Conservation (phyloP, 78 protist species). For the Dictyostelium intermedium region DNA sequence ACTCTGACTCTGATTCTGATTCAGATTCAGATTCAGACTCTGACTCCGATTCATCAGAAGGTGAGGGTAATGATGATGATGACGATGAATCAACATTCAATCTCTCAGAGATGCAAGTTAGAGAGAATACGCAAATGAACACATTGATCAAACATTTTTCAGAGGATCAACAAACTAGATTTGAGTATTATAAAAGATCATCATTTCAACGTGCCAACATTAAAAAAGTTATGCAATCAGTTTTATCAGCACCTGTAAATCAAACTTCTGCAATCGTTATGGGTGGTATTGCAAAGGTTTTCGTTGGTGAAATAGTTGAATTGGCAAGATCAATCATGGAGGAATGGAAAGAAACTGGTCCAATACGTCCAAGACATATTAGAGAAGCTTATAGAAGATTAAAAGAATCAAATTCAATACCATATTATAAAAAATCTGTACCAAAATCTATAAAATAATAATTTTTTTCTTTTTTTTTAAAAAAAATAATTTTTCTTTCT, state of each 20-base stretch:
- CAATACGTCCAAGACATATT: constrained; percentile 69
- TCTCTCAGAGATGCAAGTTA: neutral
- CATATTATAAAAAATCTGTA: constrained; percentile 49
- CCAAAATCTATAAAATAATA: neutral
- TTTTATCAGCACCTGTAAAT: constrained; percentile 45
- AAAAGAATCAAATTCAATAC: constrained; percentile 26
- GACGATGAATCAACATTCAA: constrained; percentile 27
- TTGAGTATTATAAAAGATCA: constrained; percentile 45
- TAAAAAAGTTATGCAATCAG: constrained; percentile 60
- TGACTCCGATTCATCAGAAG: constrained; percentile 20
- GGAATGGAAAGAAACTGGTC: constrained; percentile 65
- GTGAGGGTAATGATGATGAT: constrained; percentile 41
- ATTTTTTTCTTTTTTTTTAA: neutral
- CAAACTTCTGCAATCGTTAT: constrained; percentile 55
- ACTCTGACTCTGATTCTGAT: neutral
- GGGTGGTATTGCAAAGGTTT: constrained; percentile 73
- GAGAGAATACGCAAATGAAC: constrained; percentile 23
- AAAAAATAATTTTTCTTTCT: neutral
- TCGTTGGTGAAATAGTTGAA: constrained; percentile 70
- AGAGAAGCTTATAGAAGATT: constrained; percentile 68
- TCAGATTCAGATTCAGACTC: neutral
- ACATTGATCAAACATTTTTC: constrained; percentile 11
- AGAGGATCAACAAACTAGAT: constrained; percentile 59
- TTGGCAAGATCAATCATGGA: constrained; percentile 47
- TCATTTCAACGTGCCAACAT: constrained; percentile 33